A percentile compares a stretch with the other conserved stretches of the same genome.
Conservation (phyloP, 768 basidiomycete species). For the Boletus insuetus region DNA sequence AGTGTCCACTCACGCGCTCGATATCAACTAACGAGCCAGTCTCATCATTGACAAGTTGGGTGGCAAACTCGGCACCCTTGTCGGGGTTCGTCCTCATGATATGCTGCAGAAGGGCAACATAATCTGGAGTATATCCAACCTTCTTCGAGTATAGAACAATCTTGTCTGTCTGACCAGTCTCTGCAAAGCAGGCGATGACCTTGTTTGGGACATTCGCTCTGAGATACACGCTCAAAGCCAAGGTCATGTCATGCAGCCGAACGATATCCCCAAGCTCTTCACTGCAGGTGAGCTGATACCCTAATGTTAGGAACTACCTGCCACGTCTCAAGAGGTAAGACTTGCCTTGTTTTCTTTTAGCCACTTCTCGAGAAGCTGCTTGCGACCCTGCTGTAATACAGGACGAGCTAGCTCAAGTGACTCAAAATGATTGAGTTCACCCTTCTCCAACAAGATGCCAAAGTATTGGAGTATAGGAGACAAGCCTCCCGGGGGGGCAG, state of each 20-base stretch:
- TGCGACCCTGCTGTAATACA: slow-evolving; percentile 92
- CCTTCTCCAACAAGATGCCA: slow-evolving; percentile 97
- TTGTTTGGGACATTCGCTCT: slow-evolving; percentile 98
- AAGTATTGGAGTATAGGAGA: slow-evolving; percentile 98
- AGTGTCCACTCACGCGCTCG: slow-evolving; percentile 61
- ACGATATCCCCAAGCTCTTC: slow-evolving; percentile 99
- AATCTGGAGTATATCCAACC: slow-evolving; percentile 91
- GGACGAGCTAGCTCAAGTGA: slow-evolving; percentile 94
- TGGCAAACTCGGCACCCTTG: slow-evolving; percentile 98
- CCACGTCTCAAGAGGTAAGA: slow-evolving; percentile 3
- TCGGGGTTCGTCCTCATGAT: slow-evolving; percentile 96
- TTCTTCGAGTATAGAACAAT: slow-evolving; percentile 98
- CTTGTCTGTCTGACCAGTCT: slow-evolving; percentile 98
- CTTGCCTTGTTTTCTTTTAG: slow-evolving; percentile 96
- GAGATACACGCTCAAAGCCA: slow-evolving; percentile 95
- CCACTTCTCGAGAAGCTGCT: slow-evolving; percentile 98
- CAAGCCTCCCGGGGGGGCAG: slow-evolving; percentile 84
- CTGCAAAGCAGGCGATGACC: slow-evolving; percentile 98
- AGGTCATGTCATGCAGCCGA: slow-evolving; percentile 90
- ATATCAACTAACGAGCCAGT: slow-evolving; percentile 88
- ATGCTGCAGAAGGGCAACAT: slow-evolving; percentile 88
- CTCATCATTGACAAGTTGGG: slow-evolving; percentile 91
- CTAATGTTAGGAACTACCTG: slow-evolving; percentile 9
- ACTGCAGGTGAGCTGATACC: slow-evolving; percentile 84
- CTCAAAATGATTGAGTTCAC: slow-evolving; percentile 95